Evolutionary conservation across 2,329 filamentous ascomycete species (phyloP), one percentile per base, ranked within the genome.

Genomic region (Aspergillus hiratsukae): DNA sequence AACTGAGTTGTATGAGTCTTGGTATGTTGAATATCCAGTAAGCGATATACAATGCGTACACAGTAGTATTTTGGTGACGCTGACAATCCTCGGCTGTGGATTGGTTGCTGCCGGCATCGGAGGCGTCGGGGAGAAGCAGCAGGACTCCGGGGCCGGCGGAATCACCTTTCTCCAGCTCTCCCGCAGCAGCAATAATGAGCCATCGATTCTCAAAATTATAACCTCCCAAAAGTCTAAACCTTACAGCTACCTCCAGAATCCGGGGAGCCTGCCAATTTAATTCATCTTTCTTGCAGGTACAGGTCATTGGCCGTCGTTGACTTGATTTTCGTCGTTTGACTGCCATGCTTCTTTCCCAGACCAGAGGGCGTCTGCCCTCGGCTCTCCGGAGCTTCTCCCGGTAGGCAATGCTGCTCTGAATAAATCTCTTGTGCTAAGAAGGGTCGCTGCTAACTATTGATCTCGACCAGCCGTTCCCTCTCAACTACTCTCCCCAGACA

Each of bases 401-500:
- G 40, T 61, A 62, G 27, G 56, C 52, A 59, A 65, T 43, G 53
- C 62, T 37, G 62, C 51, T 43, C 45, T 29, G 2, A 45, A 21
- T 31, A 43, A 25, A 23, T 41, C 51, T 17, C 46, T 48, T 50
- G 58, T 55, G 51, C 55, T 19, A 7, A 46, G 8, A 51, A 14
- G 5, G 19, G 9, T 37, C 28, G 27, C 50, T 53, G 41, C n/a
- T 59, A 14, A 31, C 19, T 21, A 23, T 23, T 2, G 23, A 1
- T 49, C 45, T 43, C 11, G 46, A 8, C 48, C 49, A 75, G 72
- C 54, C 72, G 72, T 29, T 58, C 70, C 28, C 64, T 75, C 49
- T 73, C 72, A 0, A 74, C 72, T 28, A 82, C 83, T 19, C 66
- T 80, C 29, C 70, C 79, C 64, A 75, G 78, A 60, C 77, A 66